phyloP scores from a whole-genome alignment of 352 stramenopile species.

The Nothophytophthora sp. region DNA sequence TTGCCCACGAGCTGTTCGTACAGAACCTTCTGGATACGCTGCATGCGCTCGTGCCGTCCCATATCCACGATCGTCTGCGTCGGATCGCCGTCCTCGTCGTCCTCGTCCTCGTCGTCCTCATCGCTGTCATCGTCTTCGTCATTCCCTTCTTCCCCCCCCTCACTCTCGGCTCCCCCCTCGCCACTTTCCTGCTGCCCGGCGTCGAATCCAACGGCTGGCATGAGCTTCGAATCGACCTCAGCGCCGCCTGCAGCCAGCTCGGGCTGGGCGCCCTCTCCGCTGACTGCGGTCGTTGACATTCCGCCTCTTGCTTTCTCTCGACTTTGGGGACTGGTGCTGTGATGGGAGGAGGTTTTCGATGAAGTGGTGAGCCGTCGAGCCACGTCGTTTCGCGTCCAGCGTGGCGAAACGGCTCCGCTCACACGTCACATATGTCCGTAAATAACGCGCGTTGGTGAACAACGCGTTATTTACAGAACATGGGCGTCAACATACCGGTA shows the following conservation, averaged over 20 bases:
- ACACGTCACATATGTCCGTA: constrained; percentile 27
- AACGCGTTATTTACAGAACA: no score
- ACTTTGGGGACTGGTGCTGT: no score
- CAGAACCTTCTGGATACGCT: constrained; percentile 85
- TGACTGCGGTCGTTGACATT: constrained; percentile 12
- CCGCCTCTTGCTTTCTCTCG: not conserved
- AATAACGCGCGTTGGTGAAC: no score
- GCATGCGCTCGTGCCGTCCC: constrained; percentile 75
- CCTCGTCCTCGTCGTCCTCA: constrained; percentile 47
- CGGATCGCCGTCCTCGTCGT: constrained; percentile 62
- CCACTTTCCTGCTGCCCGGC: not conserved
- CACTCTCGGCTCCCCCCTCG: constrained; percentile 1
- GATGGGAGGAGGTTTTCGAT: not conserved
- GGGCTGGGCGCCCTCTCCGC: constrained; percentile 2
- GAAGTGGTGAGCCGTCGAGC: constrained; percentile 10
- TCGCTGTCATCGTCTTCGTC: constrained; percentile 41
- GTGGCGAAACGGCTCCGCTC: constrained; percentile 15
- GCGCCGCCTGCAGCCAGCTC: not conserved
- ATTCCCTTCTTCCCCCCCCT: constrained; percentile 19
- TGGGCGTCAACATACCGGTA: constrained; percentile 25
- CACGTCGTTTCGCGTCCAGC: constrained; percentile 16
- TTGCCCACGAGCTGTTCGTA: constrained; percentile 80
- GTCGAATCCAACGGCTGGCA: not conserved
- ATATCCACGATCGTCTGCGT: constrained; percentile 86
- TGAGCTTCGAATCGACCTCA: not conserved